A percentile compares a stretch with the other conserved stretches of the same genome.
Evolutionary conservation across 352 stramenopile species (phyloP).

Genomic region (Globisporangium perplexum): DNA sequence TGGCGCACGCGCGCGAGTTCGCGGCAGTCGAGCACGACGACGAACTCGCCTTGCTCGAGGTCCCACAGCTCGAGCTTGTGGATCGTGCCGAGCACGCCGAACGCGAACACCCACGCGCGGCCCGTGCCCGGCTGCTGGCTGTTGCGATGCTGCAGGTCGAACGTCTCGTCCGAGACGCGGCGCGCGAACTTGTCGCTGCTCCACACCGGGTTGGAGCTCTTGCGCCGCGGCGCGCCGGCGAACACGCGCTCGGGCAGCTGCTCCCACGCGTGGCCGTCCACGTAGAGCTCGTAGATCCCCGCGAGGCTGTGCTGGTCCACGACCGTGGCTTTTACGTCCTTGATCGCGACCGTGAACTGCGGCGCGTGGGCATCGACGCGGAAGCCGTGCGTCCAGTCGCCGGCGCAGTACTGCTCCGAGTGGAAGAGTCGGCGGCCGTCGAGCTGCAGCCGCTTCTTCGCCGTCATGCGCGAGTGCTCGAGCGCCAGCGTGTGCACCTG

Average conservation of each 20-base stretch:
- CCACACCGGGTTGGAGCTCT: constrained; percentile 46
- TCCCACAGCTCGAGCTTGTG: constrained; percentile 77
- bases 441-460: constrained; percentile 78
- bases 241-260: constrained; percentile 51
- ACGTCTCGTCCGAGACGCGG: constrained; percentile 48
- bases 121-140: constrained; percentile 39
- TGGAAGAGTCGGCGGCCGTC: constrained; percentile 69
- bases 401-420: constrained; percentile 61
- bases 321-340: constrained; percentile 66
- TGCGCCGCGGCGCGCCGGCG: constrained; percentile 15
- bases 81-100: constrained; percentile 63
- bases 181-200: constrained; percentile 76
- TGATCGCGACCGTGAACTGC: constrained; percentile 61
- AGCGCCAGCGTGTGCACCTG: constrained; percentile 83
- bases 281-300: constrained; percentile 64
- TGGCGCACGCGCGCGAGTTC: constrained; percentile 49
- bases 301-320: constrained; percentile 65
- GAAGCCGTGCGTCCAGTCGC: constrained; percentile 81
- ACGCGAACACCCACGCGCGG: constrained; percentile 78
- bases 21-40: constrained; percentile 69
- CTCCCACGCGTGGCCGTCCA: constrained; percentile 64
- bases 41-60: constrained; percentile 63
- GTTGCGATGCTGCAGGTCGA: constrained; percentile 29
- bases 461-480: constrained; percentile 76
- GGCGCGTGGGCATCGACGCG: constrained; percentile 27